A percentile compares a stretch with the other conserved stretches of the same genome.
These are phyloP conservation scores for Amanita jacksonii DNA, from an alignment of 768 basidiomycete genomes.

Conservation along the genomic window DNA sequence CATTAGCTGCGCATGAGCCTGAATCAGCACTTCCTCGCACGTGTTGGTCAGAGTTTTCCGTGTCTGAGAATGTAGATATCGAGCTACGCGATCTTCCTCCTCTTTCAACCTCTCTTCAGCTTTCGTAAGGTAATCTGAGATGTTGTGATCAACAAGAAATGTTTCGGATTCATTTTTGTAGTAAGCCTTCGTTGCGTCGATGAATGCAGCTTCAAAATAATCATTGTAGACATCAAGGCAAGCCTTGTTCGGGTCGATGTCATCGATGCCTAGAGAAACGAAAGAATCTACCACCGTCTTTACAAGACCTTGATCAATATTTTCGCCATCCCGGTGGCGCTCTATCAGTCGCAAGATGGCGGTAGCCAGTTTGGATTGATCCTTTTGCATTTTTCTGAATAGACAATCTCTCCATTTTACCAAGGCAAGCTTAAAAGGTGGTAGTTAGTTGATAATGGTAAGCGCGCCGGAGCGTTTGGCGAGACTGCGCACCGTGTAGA, in stretches of 20 bases:
- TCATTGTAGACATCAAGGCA: constrained; percentile 91
- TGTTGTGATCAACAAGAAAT: constrained; percentile 80
- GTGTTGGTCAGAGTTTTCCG: constrained; percentile 69
- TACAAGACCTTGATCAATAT: constrained; percentile 84
- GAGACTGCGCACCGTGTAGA: constrained; percentile 72
- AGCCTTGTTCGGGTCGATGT: constrained; percentile 83
- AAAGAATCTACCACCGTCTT: constrained; percentile 95
- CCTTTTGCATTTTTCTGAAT: constrained; percentile 81
- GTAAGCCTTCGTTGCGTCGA: constrained; percentile 81
- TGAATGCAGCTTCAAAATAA: constrained; percentile 84
- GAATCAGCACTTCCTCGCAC: constrained; percentile 90
- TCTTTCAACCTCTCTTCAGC: constrained; percentile 88
- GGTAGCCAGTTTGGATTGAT: constrained; percentile 71
- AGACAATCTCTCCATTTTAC: constrained; percentile 94
- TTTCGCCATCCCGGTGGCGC: constrained; percentile 87
- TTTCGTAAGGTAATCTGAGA: constrained; percentile 92
- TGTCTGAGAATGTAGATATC: constrained; percentile 86
- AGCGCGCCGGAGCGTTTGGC: too few relatives aligned
- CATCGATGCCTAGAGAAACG: constrained; percentile 90
- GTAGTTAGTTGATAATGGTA: constrained; percentile 10
- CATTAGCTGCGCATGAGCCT: constrained; percentile 75
- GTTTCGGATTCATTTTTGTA: constrained; percentile 89
- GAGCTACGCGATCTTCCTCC: constrained; percentile 91
- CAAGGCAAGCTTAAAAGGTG: constrained; percentile 67
- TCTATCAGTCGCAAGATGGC: constrained; percentile 89